Evolutionary conservation across 2,329 filamentous ascomycete genomes (phyloP), one percentile per base, ranked within the genome.

Genomic region (Colletotrichum magnum): DNA sequence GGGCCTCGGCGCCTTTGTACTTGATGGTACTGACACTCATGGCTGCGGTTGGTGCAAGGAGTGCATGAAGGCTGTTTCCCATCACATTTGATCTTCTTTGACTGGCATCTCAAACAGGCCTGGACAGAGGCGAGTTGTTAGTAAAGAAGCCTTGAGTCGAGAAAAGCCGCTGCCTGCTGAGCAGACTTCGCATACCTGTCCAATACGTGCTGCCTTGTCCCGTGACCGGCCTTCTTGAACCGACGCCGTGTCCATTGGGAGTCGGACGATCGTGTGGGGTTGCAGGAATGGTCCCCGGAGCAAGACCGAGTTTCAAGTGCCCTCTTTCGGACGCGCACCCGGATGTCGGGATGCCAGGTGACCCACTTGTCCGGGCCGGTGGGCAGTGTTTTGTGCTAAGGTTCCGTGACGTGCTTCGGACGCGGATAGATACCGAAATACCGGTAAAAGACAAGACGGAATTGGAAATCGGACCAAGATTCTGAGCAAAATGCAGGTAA

Each of bases 31-130:
- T 56, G 32, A 15, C 69, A 71, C 5, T 71, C 67, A 51, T 66
- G 61, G 5, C 48, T 50, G 7, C 56, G 52, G 18, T 21, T 67
- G 21, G 57, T 56, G 26, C 69, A 71, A 3, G 67, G 32, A 41
- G 69, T 61, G 21, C 69, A 71, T 2, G 61, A 62, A n/a, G 69
- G 69, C 12, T 21, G 52, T 26, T 7, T 62, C 1, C 67, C 69
- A 18, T 71, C 69, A 15, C 69, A 71, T 21, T 69, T 69, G 39
- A 70, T 67, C 45, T 71, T 71, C 28, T 69, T 70, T 1, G 60
- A 67, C n/a, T 70, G 52, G 15, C 69, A 71, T 67, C 69, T 61
- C 15, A 66, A 36, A 43, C 69, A 71, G 16, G 69, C 67, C 69
- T 71, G 7, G 6, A 15, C 41, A 43, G 41, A n/a, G 28, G 43